A percentile compares a stretch with the other conserved stretches of the same genome.
phyloP scores from a whole-genome alignment of 106 monocot species.

The Platanthera zijinensis region DNA sequence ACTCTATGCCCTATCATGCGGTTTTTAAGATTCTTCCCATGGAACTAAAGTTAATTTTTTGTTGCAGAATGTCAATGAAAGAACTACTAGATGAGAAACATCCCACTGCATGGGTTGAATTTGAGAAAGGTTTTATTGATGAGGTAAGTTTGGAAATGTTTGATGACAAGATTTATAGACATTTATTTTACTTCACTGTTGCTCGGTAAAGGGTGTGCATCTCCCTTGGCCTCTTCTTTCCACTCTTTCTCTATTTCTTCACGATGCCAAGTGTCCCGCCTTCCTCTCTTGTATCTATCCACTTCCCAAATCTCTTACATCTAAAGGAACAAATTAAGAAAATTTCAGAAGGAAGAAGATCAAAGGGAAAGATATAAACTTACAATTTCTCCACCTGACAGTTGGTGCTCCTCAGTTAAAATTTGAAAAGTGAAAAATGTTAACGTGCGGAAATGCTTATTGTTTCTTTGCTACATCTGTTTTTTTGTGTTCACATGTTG shows the following conservation, averaged over 20 bases:
- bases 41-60: not conserved
- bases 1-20: not conserved
- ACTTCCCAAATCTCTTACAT: too few species aligned
- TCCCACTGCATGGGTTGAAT: conserved; percentile 91
- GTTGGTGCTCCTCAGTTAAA: not conserved
- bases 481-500: not conserved
- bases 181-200: not conserved
- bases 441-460: not conserved
- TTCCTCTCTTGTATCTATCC: too few species aligned
- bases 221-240: not conserved
- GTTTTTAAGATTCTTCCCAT: not conserved
- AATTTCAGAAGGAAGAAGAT: too few species aligned
- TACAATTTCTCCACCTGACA: too few species aligned
- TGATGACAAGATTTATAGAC: not conserved
- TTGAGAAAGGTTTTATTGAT: conserved; percentile 79
- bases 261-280: not conserved
- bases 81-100: conserved; percentile 79
- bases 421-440: not conserved
- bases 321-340: too few species aligned
- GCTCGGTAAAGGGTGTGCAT: too few species aligned
- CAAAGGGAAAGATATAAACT: too few species aligned
- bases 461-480: not conserved
- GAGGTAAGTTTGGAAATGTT: conserved; percentile 47
- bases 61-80: conserved; percentile 77
- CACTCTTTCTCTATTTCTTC: not conserved